Percentiles rank a stretch among this genome's conserved stretches.
Conservation (phyloP, 192 early-diverging fungal species). For the Gamsiella multidivaricata region DNA sequence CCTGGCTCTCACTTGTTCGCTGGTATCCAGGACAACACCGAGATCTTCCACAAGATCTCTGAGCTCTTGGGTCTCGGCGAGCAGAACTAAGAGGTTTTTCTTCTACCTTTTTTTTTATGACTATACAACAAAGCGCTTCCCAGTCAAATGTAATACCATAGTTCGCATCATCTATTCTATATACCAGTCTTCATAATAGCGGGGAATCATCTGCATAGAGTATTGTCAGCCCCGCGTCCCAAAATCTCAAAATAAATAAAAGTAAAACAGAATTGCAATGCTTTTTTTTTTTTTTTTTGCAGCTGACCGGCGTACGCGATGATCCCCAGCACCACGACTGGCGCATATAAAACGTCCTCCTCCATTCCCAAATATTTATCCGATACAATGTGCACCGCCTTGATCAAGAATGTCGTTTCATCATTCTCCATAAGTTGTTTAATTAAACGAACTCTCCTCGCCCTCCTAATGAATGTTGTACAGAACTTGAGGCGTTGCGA, state of each 20-base stretch:
- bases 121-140: background rate
- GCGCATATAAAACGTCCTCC: no score
- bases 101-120: background rate
- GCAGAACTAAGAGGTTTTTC: constrained; percentile 19
- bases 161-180: no score
- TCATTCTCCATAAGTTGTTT: background rate
- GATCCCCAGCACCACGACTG: no score
- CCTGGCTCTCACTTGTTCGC: constrained; percentile 54
- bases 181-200: background rate
- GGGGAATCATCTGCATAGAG: constrained; percentile 7
- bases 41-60: constrained; percentile 65
- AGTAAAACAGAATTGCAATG: background rate
- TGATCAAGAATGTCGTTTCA: no score
- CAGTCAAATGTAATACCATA: constrained; percentile 5
- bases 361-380: no score
- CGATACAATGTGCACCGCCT: no score
- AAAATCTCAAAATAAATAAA: constrained; percentile 6
- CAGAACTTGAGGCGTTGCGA: background rate
- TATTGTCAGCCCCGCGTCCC: background rate
- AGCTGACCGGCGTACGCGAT: background rate
- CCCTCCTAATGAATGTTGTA: constrained; percentile 39
- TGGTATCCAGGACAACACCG: constrained; percentile 59
- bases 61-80: constrained; percentile 52
- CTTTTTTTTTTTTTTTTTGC: background rate
- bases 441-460: constrained; percentile 46